These are phyloP conservation scores for Toxoplasma gondii DNA, from an alignment of 169 alveolate species.

Conservation along the genomic window DNA sequence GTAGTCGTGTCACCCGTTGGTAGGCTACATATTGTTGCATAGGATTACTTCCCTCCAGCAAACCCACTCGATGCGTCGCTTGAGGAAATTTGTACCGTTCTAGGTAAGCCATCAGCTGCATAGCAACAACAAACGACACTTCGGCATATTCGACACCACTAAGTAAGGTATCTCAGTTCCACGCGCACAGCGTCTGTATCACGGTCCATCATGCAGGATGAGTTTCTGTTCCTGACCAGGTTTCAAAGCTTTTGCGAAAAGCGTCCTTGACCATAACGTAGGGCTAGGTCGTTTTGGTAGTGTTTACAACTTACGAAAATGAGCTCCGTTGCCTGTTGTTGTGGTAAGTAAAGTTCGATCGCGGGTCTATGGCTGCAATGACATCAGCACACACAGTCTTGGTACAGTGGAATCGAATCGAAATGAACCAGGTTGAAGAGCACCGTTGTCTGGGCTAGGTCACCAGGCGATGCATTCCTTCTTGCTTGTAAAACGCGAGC, in stretches of 20 bases:
- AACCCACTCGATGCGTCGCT: neutral
- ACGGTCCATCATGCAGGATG: no score
- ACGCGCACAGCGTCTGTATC: neutral
- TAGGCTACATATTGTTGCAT: neutral
- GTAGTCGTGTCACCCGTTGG: neutral
- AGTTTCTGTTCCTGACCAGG: no score
- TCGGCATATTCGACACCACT: neutral
- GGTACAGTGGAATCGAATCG: no score
- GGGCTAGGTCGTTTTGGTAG: no score
- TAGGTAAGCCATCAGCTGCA: slow-evolving; percentile 31
- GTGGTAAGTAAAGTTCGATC: neutral
- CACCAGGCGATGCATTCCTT: no score
- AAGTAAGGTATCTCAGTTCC: neutral
- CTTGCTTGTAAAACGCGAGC: no score
- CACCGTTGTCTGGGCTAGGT: no score
- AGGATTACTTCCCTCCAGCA: neutral
- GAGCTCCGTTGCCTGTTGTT: slow-evolving; percentile 8
- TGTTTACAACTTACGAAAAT: neutral
- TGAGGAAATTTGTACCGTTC: neutral
- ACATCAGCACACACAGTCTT: neutral
- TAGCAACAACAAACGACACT: neutral
- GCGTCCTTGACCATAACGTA: no score
- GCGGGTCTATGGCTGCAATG: neutral
- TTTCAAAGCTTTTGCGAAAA: no score
- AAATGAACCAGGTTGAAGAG: no score